Percentiles rank a stretch among this genome's conserved stretches.
These are phyloP conservation scores for Magnolia changhungtana DNA, from an alignment of 164 flowering plant species.

Conservation along the genomic window DNA sequence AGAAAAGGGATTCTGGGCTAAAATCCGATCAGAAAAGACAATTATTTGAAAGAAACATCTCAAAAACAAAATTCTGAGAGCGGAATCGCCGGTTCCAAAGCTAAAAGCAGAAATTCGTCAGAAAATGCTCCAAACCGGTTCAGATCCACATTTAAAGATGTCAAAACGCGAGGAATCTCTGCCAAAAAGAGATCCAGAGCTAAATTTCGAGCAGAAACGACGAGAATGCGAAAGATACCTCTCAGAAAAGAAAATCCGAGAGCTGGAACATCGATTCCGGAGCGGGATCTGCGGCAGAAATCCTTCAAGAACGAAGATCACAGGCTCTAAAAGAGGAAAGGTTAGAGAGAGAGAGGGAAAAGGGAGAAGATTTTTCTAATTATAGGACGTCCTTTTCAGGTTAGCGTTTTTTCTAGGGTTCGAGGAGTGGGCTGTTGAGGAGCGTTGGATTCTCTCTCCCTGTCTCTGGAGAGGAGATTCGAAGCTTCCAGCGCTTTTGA, in stretches of 20 bases:
- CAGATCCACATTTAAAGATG: background rate
- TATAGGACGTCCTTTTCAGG: background rate
- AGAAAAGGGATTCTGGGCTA: background rate
- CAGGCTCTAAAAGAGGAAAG: background rate
- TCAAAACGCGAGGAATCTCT: background rate
- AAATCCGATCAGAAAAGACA: background rate
- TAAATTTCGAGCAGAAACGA: slow-evolving; percentile 6
- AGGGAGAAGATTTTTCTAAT: background rate
- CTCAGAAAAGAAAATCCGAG: background rate
- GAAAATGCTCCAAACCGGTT: background rate
- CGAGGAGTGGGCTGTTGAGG: background rate
- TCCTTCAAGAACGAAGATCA: background rate
- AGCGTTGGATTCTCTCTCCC: background rate
- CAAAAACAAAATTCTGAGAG: background rate
- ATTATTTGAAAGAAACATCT: background rate
- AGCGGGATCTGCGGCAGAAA: background rate
- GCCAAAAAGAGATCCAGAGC: background rate
- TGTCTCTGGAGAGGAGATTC: background rate
- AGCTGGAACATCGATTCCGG: background rate
- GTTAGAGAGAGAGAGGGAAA: background rate
- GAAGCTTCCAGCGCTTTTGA: slow-evolving; percentile 1
- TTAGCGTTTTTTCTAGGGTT: background rate
- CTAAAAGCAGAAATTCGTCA: background rate
- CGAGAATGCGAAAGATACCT: background rate
- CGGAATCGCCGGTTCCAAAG: background rate